These are phyloP conservation scores for Chaetomiaceae sp. DNA, from an alignment of 2,329 filamentous ascomycete species.

Conservation along the genomic window DNA sequence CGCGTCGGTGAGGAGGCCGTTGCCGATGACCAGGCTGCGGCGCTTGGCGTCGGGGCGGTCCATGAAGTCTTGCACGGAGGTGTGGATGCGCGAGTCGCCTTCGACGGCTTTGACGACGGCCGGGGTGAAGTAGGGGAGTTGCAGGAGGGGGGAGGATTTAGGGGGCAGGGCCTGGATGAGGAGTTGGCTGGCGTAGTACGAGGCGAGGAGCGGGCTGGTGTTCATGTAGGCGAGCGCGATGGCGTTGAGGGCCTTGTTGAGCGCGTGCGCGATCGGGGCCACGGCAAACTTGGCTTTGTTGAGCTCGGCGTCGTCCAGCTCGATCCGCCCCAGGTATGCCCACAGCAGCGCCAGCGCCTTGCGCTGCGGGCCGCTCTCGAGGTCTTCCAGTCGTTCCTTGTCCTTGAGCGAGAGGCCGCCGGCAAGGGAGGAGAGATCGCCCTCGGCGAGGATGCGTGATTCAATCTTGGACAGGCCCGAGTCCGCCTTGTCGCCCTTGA, in stretches of 20 bases:
- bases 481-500: slow-evolving; percentile 74
- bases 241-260: slow-evolving; percentile 81
- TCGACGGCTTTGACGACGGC: slow-evolving; percentile 61
- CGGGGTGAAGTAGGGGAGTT: slow-evolving; percentile 80
- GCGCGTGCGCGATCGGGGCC: slow-evolving; percentile 74
- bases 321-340: slow-evolving; percentile 87
- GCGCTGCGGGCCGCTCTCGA: slow-evolving; percentile 73
- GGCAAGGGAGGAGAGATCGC: slow-evolving; percentile 45
- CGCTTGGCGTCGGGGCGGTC: slow-evolving; percentile 68
- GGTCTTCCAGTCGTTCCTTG: slow-evolving; percentile 65
- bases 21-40: slow-evolving; percentile 62
- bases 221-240: slow-evolving; percentile 85
- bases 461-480: slow-evolving; percentile 77
- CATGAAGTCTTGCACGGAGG: slow-evolving; percentile 86
- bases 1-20: slow-evolving; percentile 62
- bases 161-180: slow-evolving; percentile 86
- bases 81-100: slow-evolving; percentile 66
- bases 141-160: slow-evolving; percentile 76
- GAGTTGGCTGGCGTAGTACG: slow-evolving; percentile 76
- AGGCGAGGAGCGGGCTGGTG: slow-evolving; percentile 72
- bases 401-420: slow-evolving; percentile 65
- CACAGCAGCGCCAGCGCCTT: slow-evolving; percentile 88
- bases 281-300: slow-evolving; percentile 85
- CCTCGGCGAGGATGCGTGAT: slow-evolving; percentile 64
- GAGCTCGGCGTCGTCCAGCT: slow-evolving; percentile 70